Percentiles rank a stretch among this genome's conserved stretches.
phyloP scores from a whole-genome alignment of 495 filamentous ascomycete species.

The Xylaria curta region DNA sequence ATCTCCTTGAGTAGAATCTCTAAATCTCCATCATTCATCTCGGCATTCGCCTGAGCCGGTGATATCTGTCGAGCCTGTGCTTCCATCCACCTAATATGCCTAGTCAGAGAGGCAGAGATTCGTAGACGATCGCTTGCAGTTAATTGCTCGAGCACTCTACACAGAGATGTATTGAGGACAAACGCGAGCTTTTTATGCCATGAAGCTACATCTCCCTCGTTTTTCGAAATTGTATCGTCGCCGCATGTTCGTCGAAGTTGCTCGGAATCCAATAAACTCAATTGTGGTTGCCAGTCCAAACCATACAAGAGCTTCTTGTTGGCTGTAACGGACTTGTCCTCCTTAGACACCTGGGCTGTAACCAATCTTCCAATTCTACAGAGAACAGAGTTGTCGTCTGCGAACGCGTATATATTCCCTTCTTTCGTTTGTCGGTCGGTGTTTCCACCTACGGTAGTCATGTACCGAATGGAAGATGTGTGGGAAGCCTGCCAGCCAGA shows the following conservation, averaged over 20 bases:
- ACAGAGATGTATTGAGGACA: constrained; percentile 28
- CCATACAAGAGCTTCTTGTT: constrained; percentile 37
- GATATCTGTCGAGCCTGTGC: constrained; percentile 26
- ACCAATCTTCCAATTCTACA: constrained; percentile 32
- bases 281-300: constrained; percentile 43
- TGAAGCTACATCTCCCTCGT: constrained; percentile 29
- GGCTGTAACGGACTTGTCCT: constrained; percentile 4
- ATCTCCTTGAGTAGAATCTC: constrained; percentile 29
- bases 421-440: constrained; percentile 26
- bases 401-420: constrained; percentile 36
- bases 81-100: constrained; percentile 39
- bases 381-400: constrained; percentile 37
- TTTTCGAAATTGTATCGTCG: constrained; percentile 27
- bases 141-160: constrained; percentile 28
- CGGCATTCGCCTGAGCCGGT: constrained; percentile 1
- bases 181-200: constrained; percentile 29
- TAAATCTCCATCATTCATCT: neutral
- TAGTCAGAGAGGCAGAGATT: constrained; percentile 24
- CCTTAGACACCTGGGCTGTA: constrained; percentile 31
- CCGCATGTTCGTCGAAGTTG: constrained; percentile 29
- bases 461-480: constrained; percentile 31
- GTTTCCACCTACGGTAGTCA: constrained; percentile 22
- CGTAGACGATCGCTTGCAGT: constrained; percentile 23
- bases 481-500: constrained; percentile 38
- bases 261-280: constrained; percentile 35